These are phyloP conservation scores for Termitomyces sp. DNA, from an alignment of 768 basidiomycete species.

Conservation along the genomic window DNA sequence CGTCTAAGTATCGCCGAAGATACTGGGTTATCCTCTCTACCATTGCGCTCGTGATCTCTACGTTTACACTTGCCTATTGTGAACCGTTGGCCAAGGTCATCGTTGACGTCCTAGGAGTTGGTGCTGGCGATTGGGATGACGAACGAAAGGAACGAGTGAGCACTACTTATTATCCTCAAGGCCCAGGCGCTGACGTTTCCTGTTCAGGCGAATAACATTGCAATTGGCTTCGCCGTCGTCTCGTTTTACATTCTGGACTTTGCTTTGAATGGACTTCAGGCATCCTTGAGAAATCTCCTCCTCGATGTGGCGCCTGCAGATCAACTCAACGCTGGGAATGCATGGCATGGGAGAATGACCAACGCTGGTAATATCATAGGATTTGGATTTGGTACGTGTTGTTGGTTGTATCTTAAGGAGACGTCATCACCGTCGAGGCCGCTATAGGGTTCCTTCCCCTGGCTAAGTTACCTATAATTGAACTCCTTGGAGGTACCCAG, in stretches of 20 bases:
- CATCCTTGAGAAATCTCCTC: slow-evolving; percentile 89
- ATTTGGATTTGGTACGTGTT: slow-evolving; percentile 75
- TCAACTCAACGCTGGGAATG: slow-evolving; percentile 92
- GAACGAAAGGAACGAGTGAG: slow-evolving; percentile 59
- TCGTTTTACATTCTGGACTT: slow-evolving; percentile 96
- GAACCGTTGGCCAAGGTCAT: slow-evolving; percentile 66
- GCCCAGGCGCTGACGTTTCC: background rate
- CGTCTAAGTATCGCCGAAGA: slow-evolving; percentile 85
- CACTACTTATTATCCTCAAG: slow-evolving; percentile 2
- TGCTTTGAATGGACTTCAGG: slow-evolving; percentile 94
- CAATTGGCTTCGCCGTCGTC: slow-evolving; percentile 83
- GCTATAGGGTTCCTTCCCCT: slow-evolving; percentile 83
- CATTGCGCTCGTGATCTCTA: slow-evolving; percentile 72
- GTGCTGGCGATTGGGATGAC: slow-evolving; percentile 88
- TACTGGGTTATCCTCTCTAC: slow-evolving; percentile 95
- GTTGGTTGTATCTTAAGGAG: background rate
- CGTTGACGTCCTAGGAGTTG: slow-evolving; percentile 74
- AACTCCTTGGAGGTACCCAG: slow-evolving; percentile 84
- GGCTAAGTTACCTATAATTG: slow-evolving; percentile 70
- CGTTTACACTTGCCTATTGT: slow-evolving; percentile 82
- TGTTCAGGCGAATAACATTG: slow-evolving; percentile 58
- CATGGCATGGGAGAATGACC: slow-evolving; percentile 96
- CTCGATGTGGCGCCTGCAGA: slow-evolving; percentile 87
- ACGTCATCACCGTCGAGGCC: background rate
- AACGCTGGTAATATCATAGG: slow-evolving; percentile 98